These are phyloP conservation scores for Colletotrichum lindemuthianum DNA, from an alignment of 2,329 filamentous ascomycete genomes.

Conservation along the genomic window DNA sequence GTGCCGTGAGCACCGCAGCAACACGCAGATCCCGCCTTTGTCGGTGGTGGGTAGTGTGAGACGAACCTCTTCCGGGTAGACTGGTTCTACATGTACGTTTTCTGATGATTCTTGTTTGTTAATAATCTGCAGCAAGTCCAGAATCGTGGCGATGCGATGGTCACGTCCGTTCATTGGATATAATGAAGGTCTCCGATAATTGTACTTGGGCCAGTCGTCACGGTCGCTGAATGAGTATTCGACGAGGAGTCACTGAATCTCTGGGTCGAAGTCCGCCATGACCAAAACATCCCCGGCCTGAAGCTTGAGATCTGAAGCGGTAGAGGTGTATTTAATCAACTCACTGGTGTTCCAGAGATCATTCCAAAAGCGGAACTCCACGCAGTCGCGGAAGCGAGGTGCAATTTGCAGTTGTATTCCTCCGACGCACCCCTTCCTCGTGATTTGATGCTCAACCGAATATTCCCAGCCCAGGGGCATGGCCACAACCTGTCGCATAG, in stretches of 20 bases:
- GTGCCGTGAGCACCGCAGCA: neutral
- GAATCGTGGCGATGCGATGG: neutral
- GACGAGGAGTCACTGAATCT: neutral
- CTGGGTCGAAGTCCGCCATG: neutral
- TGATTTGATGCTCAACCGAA: constrained; percentile 14
- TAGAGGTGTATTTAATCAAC: neutral
- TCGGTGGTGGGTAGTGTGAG: no score
- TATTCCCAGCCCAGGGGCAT: constrained; percentile 14
- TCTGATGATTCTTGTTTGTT: neutral
- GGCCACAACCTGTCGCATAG: constrained; percentile 7
- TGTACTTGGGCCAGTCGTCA: neutral
- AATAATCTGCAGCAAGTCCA: neutral
- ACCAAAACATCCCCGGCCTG: neutral
- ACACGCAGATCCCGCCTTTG: no score
- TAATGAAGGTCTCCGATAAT: neutral
- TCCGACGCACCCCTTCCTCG: neutral
- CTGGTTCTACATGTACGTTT: neutral
- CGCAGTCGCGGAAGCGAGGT: neutral
- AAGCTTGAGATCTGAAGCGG: neutral
- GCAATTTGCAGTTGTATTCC: constrained; percentile 20
- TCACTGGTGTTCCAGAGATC: neutral
- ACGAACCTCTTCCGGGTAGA: neutral
- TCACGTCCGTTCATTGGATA: neutral
- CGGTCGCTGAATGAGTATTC: neutral
- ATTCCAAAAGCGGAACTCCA: neutral